A percentile compares a stretch with the other conserved stretches of the same genome.
These are phyloP conservation scores for Botrytis sinoallii DNA, from an alignment of 2,329 filamentous ascomycete species.

Conservation along the genomic window DNA sequence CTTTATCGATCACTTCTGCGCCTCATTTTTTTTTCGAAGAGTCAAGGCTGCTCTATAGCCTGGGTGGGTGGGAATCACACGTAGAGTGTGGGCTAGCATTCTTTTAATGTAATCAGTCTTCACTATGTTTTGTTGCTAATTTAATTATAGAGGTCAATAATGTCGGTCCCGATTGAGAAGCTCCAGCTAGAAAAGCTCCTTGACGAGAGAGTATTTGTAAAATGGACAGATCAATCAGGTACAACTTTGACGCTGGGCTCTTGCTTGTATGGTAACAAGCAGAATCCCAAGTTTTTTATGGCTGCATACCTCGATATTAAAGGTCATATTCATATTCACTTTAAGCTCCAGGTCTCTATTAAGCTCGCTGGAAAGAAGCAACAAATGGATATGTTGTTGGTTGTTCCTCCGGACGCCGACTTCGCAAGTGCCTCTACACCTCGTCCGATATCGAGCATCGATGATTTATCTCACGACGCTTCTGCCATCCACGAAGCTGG, in stretches of 20 bases:
- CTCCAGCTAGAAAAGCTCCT: background rate
- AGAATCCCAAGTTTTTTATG: background rate
- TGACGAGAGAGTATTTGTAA: slow-evolving; percentile 5
- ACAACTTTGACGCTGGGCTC: background rate
- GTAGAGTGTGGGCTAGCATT: slow-evolving; percentile 6
- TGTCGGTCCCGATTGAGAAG: background rate
- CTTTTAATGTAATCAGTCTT: background rate
- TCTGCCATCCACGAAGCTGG: background rate
- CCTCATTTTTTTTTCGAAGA: background rate
- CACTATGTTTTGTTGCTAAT: slow-evolving; percentile 2
- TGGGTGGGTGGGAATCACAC: slow-evolving; percentile 13
- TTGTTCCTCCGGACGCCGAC: background rate
- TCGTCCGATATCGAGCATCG: background rate
- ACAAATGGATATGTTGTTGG: background rate
- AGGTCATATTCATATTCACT: background rate
- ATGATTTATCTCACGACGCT: background rate
- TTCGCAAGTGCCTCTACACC: background rate
- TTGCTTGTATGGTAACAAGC: background rate
- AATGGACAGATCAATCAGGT: slow-evolving; percentile 1
- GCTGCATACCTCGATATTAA: background rate
- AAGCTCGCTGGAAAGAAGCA: background rate
- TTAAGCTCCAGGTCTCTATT: background rate
- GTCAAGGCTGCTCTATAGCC: slow-evolving; percentile 17
- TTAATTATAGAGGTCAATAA: background rate
- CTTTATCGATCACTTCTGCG: background rate